Evolutionary conservation across 768 basidiomycete genomes (phyloP).

Genomic region (Tricholoma sp.): DNA sequence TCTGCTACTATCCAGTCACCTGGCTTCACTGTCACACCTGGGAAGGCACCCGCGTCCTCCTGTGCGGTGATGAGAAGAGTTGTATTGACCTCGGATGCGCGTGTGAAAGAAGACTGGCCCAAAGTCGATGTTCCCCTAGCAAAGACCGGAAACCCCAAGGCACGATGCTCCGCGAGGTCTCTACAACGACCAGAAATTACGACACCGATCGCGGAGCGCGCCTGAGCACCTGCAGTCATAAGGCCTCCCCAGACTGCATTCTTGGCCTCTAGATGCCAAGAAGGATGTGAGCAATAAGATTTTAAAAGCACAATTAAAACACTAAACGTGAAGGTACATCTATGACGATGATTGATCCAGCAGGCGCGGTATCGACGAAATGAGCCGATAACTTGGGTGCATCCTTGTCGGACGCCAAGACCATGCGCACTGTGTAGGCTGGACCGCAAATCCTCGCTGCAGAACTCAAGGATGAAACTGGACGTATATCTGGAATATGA

Average conservation of each 20-base stretch:
- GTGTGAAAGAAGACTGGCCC: constrained; percentile 81
- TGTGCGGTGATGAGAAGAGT: constrained; percentile 50
- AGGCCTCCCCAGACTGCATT: constrained; percentile 92
- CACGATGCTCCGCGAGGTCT: constrained; percentile 75
- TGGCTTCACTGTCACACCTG: constrained; percentile 55
- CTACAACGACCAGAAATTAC: constrained; percentile 83
- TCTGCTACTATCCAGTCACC: constrained; percentile 87
- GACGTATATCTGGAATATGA: constrained; percentile 70
- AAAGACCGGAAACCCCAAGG: constrained; percentile 72
- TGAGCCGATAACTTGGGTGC: constrained; percentile 66
- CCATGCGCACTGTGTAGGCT: constrained; percentile 88
- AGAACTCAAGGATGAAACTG: constrained; percentile 41
- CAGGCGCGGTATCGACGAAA: constrained; percentile 75
- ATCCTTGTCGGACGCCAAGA: constrained; percentile 46
- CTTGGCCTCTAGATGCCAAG: constrained; percentile 47
- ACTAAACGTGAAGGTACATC: constrained; percentile 63
- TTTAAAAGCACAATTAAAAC: neutral
- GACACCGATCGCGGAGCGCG: constrained; percentile 65
- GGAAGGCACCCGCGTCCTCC: constrained; percentile 33
- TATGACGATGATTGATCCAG: constrained; percentile 67
- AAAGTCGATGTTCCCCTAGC: constrained; percentile 79
- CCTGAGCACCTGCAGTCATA: constrained; percentile 82
- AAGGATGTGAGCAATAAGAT: constrained; percentile 15
- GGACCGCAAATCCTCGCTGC: constrained; percentile 53
- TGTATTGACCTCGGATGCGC: constrained; percentile 71